Evolutionary conservation across 2,329 filamentous ascomycete genomes (phyloP).

Genomic region (Incumbomyces delicatus): DNA sequence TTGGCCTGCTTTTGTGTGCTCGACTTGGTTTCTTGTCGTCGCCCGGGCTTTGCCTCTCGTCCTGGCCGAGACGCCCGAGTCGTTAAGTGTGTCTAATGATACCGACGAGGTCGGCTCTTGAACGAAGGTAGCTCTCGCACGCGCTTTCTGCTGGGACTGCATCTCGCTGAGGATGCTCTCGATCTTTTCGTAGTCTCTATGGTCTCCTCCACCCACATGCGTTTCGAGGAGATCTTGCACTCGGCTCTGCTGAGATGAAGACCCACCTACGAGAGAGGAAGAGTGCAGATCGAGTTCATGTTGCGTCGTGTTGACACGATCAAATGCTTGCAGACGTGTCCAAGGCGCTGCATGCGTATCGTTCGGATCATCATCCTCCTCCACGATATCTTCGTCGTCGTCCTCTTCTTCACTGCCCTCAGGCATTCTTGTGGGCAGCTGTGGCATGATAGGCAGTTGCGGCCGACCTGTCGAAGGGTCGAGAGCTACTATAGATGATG

Average conservation of each 20-base stretch:
- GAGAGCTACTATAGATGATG: conserved; percentile 17
- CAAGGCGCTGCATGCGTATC: conserved; percentile 4
- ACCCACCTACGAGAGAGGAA: not conserved
- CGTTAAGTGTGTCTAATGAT: conserved; percentile 27
- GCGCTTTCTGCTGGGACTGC: conserved; percentile 15
- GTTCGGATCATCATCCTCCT: conserved; percentile 36
- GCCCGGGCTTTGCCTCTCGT: conserved; percentile 29
- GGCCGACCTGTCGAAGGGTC: conserved; percentile 19
- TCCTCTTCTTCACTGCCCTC: conserved; percentile 30
- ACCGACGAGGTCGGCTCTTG: conserved; percentile 3
- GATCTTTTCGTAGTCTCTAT: conserved; percentile 15
- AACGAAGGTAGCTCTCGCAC: conserved; percentile 7
- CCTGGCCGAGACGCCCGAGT: conserved; percentile 36
- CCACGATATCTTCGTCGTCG: conserved; percentile 23
- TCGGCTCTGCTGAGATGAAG: not conserved
- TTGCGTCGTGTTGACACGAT: not conserved
- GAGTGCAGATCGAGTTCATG: conserved; percentile 8
- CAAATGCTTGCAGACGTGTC: not conserved
- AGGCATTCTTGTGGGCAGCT: conserved; percentile 30
- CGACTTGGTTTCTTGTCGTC: conserved; percentile 3
- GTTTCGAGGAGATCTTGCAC: conserved; percentile 1
- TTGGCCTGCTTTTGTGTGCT: conserved; percentile 8
- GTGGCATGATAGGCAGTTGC: conserved; percentile 26
- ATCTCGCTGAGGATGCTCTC: conserved; percentile 16
- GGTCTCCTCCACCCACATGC: conserved; percentile 9